Evolutionary conservation across 352 stramenopile genomes (phyloP), one percentile per base, ranked within the genome.

Genomic region (Phytophthora foliorum): DNA sequence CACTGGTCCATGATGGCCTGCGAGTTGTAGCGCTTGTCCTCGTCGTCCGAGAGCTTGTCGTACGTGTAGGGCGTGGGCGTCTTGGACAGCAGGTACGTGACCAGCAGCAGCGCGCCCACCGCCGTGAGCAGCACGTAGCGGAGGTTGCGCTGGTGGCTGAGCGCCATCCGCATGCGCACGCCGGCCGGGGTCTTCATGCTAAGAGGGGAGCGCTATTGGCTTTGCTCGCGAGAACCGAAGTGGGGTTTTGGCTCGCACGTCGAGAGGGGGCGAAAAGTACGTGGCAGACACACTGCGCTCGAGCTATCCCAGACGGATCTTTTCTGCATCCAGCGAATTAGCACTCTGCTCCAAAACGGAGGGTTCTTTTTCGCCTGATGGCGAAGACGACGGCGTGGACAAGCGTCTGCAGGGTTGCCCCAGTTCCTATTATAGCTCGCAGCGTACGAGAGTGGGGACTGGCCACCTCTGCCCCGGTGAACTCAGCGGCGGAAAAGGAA

Each of bases 81-180:
- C 64, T 77, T 76, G 31, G 39, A 65, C 21, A 94, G 74, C 55
- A 89, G 49, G 36, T 81, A 80, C 36, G 74, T 46, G 50, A 79
- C 71, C 24, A 94, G 58, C 11, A 92, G 41, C 45, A 89, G 63
- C 38, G 72, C 63, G 13, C 76, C 62, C 21, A 81, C 68, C 9
- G 76, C 74, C 36, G 71, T 55, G 3, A 89, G 45, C 22, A 93
- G 58, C 54, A 92, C 67, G 22, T 78, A 63, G 27, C 80, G 84
- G 45, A 94, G 66, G 56, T 92, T 86, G 60, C 83, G 82, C 39
- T 82, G 82, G 72, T 91, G 78, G 42, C 52, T 75, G 8, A 94
- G 64, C 56, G 75, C 79, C 73, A 94, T 84, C 62, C 84, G 84
- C 77, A 92, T 69, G 64, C 86, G 84, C 67, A 94, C 78, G 25